A percentile compares a stretch with the other conserved stretches of the same genome.
These are phyloP conservation scores for Solanum hybrid DNA, from an alignment of 305 asterid species.

Conservation along the genomic window DNA sequence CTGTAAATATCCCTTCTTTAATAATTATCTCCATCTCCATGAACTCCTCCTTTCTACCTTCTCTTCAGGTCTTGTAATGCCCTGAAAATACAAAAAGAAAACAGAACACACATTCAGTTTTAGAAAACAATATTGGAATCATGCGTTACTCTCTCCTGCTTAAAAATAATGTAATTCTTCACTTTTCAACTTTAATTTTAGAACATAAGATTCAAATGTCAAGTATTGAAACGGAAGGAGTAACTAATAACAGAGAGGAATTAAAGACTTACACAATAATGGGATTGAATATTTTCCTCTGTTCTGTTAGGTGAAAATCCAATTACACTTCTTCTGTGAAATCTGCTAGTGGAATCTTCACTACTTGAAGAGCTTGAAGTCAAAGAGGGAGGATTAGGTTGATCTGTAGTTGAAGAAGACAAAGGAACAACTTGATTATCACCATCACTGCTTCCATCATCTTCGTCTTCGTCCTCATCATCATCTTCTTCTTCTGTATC, in stretches of 20 bases:
- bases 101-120: neutral
- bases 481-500: neutral
- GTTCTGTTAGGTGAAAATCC: slow-evolving; percentile 4
- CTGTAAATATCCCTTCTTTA: slow-evolving; percentile 2
- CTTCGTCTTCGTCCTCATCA: neutral
- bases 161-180: too few relatives aligned
- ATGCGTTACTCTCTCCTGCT: neutral
- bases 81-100: slow-evolving; percentile 11
- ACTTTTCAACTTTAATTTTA: too few relatives aligned
- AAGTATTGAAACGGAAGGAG: neutral
- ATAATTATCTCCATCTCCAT: slow-evolving; percentile 21
- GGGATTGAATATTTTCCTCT: slow-evolving; percentile 12
- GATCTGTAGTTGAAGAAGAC: slow-evolving; percentile 7
- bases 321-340: slow-evolving; percentile 10
- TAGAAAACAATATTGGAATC: neutral
- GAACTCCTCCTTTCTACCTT: slow-evolving; percentile 19
- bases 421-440: slow-evolving; percentile 65
- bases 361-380: slow-evolving; percentile 32
- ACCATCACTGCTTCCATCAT: slow-evolving; percentile 16
- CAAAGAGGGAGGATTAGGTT: slow-evolving; percentile 20
- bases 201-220: neutral
- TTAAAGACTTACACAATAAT: slow-evolving; percentile 13
- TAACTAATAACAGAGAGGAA: neutral
- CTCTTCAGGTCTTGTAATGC: slow-evolving; percentile 7
- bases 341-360: slow-evolving; percentile 24